phyloP scores from a whole-genome alignment of 805 yeast genomes.

The Spathaspora girioi region DNA sequence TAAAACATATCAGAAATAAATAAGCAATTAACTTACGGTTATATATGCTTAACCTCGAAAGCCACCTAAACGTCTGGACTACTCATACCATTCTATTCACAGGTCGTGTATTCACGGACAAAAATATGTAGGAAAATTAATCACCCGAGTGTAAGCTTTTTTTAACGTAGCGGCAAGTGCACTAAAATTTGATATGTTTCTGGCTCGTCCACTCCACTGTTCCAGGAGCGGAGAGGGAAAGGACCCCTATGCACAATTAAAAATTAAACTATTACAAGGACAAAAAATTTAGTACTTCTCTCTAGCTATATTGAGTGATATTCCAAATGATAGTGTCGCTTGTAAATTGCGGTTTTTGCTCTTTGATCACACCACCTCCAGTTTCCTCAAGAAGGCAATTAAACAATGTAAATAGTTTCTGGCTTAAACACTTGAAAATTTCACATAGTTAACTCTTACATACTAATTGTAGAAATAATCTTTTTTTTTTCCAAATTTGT shows the following conservation, averaged over 20 bases:
- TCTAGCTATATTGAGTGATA: no score
- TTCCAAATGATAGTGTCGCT: no score
- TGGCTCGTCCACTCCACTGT: background rate
- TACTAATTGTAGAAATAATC: background rate
- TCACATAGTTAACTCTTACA: background rate
- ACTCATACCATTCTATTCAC: background rate
- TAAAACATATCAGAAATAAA: no score
- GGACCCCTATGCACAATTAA: background rate
- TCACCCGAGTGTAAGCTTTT: background rate
- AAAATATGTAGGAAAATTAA: background rate
- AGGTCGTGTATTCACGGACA: background rate
- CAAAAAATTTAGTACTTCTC: background rate
- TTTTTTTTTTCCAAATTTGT: conserved; percentile 1
- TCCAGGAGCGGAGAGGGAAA: background rate
- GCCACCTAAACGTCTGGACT: no score
- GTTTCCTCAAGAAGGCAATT: background rate
- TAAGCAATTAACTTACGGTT: no score
- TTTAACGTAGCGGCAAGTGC: background rate
- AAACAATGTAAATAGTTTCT: background rate
- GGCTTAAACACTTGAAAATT: background rate
- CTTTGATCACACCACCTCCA: background rate
- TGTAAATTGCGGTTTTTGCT: no score
- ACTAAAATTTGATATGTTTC: background rate
- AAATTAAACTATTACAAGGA: background rate
- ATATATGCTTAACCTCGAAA: no score